Evolutionary conservation across 306 rosid species (phyloP).

Genomic region (Malus sylvestris): DNA sequence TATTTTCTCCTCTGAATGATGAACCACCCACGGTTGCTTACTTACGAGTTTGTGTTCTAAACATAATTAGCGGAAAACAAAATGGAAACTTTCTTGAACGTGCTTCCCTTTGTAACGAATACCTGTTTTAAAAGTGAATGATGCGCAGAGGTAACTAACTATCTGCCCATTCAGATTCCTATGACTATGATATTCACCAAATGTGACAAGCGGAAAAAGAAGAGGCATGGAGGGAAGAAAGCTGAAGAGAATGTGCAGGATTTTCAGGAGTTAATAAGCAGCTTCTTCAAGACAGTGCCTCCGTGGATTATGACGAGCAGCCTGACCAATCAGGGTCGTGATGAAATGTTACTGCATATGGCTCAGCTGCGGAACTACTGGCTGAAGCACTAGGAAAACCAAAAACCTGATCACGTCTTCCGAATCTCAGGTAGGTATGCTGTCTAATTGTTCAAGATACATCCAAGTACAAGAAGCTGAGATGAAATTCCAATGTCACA

Average conservation of each 20-base stretch:
- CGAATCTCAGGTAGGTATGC: constrained; percentile 1
- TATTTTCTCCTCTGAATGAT: background rate
- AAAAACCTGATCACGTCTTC: background rate
- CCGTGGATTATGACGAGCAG: constrained; percentile 99
- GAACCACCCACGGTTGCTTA: background rate
- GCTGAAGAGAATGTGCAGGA: constrained; percentile 82
- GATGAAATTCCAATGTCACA: background rate
- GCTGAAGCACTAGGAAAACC: constrained; percentile 67
- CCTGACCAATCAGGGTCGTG: constrained; percentile 86
- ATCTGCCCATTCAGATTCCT: constrained; percentile 58
- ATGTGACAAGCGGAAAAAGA: constrained; percentile 98
- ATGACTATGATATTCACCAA: constrained; percentile 87
- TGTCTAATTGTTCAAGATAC: background rate
- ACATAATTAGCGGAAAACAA: no score
- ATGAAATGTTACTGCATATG: constrained; percentile 87
- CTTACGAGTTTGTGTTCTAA: no score
- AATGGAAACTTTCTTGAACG: background rate
- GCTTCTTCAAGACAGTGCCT: constrained; percentile 66
- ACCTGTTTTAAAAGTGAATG: background rate
- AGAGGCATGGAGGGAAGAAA: constrained; percentile 79
- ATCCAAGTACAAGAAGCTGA: background rate
- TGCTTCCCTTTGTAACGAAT: background rate
- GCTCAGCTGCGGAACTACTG: constrained; percentile 95
- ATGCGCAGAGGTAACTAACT: background rate
- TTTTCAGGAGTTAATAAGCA: constrained; percentile 72